Conservation (phyloP, 352 stramenopile genomes). For the Globisporangium apiculatum region DNA sequence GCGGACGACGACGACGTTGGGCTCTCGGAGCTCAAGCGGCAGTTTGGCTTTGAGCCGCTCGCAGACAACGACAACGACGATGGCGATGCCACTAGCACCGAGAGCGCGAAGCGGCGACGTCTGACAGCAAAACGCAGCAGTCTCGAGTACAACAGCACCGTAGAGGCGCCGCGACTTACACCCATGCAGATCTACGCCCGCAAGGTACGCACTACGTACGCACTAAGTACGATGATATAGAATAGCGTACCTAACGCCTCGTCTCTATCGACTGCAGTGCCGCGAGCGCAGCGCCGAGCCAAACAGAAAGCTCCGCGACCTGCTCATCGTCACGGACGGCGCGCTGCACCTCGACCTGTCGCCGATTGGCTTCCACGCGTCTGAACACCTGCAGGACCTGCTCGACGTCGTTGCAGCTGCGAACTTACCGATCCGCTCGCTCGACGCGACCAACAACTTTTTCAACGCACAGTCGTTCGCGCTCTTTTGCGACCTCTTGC, state of each 20-base stretch:
- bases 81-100: slow-evolving; percentile 10
- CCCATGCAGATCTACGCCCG: slow-evolving; percentile 29
- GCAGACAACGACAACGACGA: slow-evolving; percentile 17
- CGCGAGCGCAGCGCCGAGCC: slow-evolving; percentile 26
- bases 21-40: slow-evolving; percentile 56
- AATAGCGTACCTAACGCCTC: background rate
- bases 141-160: background rate
- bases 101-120: slow-evolving; percentile 21
- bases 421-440: slow-evolving; percentile 28
- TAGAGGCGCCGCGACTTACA: slow-evolving; percentile 8
- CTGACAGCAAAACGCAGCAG: slow-evolving; percentile 1
- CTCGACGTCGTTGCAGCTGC: slow-evolving; percentile 31
- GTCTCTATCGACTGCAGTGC: slow-evolving; percentile 19
- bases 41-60: slow-evolving; percentile 42
- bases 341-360: slow-evolving; percentile 40
- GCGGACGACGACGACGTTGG: slow-evolving; percentile 27
- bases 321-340: slow-evolving; percentile 30
- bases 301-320: slow-evolving; percentile 31
- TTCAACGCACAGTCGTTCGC: slow-evolving; percentile 48
- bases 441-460: slow-evolving; percentile 57
- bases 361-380: slow-evolving; percentile 41
- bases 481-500: slow-evolving; percentile 39
- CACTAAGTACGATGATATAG: too few relatives aligned
- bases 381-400: slow-evolving; percentile 43
- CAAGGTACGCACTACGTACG: slow-evolving; percentile 18